Conservation (phyloP, 352 stramenopile genomes). For the Phytophthora ramorum region DNA sequence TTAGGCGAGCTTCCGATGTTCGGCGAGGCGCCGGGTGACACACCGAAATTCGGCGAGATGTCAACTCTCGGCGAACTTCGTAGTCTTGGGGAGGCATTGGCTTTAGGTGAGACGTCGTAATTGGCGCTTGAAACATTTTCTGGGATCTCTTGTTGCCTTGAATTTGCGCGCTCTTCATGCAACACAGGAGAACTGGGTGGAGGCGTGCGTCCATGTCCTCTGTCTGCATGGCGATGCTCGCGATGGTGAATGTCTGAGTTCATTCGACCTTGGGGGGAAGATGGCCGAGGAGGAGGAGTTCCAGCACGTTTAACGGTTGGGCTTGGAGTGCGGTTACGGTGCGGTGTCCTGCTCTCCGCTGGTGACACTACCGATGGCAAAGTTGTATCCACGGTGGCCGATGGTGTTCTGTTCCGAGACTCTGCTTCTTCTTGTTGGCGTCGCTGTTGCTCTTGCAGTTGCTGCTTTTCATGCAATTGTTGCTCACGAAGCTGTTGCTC, state of each 20-base stretch:
- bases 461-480: slow-evolving; percentile 11
- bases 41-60: slow-evolving; percentile 22
- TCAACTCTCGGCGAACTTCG: slow-evolving; percentile 28
- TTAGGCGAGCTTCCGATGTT: slow-evolving; percentile 35
- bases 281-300: slow-evolving; percentile 30
- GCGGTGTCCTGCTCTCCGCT: slow-evolving; percentile 10
- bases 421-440: slow-evolving; percentile 29
- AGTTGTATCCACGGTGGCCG: slow-evolving; percentile 41
- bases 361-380: slow-evolving; percentile 16
- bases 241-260: slow-evolving; percentile 16
- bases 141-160: slow-evolving; percentile 16
- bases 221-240: slow-evolving; percentile 29
- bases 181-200: slow-evolving; percentile 33
- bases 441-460: slow-evolving; percentile 13
- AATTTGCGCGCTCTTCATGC: background rate
- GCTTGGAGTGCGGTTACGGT: slow-evolving; percentile 29
- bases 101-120: slow-evolving; percentile 35
- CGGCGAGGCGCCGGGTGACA: slow-evolving; percentile 24
- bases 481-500: slow-evolving; percentile 23
- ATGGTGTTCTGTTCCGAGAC: slow-evolving; percentile 36
- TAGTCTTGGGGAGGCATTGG: slow-evolving; percentile 10
- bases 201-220: slow-evolving; percentile 19
- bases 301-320: slow-evolving; percentile 36
- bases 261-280: slow-evolving; percentile 38
- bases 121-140: slow-evolving; percentile 21